Conservation (phyloP, 2,329 filamentous ascomycete species). For the Dactylellina cionopaga region DNA sequence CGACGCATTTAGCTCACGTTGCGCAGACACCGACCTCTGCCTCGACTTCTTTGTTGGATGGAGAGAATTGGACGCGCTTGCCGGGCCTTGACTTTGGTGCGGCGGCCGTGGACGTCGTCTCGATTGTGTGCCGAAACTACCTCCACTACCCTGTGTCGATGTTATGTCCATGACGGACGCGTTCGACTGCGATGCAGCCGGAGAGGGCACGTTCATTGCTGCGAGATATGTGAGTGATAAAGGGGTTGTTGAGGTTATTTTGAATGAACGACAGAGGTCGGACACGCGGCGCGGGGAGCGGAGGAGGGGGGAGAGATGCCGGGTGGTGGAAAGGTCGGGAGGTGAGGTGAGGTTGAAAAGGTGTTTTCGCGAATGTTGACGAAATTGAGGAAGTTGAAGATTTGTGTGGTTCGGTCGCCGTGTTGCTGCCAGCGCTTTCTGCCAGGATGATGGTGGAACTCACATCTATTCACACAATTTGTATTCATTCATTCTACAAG, state of each 20-base stretch:
- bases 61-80: slow-evolving; percentile 44
- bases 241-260: slow-evolving; percentile 39
- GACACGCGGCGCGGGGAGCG: not conserved
- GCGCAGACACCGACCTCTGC: slow-evolving; percentile 46
- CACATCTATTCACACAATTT: too few relatives aligned
- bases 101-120: slow-evolving; percentile 38
- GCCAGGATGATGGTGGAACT: too few relatives aligned
- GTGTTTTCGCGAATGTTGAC: slow-evolving; percentile 45
- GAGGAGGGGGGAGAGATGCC: too few relatives aligned
- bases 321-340: slow-evolving; percentile 50
- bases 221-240: slow-evolving; percentile 29
- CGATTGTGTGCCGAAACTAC: slow-evolving; percentile 46
- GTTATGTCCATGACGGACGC: slow-evolving; percentile 47
- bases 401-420: slow-evolving; percentile 43
- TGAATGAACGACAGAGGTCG: slow-evolving; percentile 46
- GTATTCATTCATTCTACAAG: too few relatives aligned
- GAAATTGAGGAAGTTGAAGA: slow-evolving; percentile 34
- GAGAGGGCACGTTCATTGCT: slow-evolving; percentile 43
- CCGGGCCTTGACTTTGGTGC: slow-evolving; percentile 38
- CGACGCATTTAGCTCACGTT: slow-evolving; percentile 47
- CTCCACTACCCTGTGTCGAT: slow-evolving; percentile 42
- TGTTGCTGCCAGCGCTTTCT: too few relatives aligned
- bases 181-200: slow-evolving; percentile 48
- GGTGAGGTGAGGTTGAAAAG: slow-evolving; percentile 18
- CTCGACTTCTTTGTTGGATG: slow-evolving; percentile 41